Percentiles rank a stretch among this genome's conserved stretches.
Evolutionary conservation across 768 basidiomycete genomes (phyloP).

Genomic region (Lactarius psammicola): DNA sequence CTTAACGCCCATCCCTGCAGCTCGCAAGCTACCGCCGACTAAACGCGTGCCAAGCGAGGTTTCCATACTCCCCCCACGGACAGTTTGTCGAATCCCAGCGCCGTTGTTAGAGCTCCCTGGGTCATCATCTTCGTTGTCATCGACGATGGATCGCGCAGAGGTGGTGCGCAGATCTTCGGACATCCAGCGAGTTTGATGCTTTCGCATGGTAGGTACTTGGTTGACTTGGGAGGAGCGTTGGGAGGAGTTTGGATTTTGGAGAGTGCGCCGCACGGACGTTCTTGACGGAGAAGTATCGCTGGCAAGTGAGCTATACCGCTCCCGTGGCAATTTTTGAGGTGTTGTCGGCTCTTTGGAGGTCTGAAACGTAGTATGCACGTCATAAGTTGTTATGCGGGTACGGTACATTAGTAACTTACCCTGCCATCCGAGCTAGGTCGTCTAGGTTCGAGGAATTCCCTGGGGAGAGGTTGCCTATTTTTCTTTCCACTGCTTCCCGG

Average conservation of each 20-base stretch:
- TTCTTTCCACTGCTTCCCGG: conserved; percentile 40
- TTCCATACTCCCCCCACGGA: conserved; percentile 69
- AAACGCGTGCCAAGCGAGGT: conserved; percentile 60
- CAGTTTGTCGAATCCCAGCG: conserved; percentile 51
- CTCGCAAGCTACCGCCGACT: conserved; percentile 64
- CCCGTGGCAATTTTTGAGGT: conserved; percentile 25
- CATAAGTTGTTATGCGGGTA: conserved; percentile 3
- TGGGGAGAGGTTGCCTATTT: conserved; percentile 51
- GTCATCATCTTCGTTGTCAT: conserved; percentile 33
- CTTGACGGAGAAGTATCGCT: conserved; percentile 26
- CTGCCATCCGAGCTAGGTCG: conserved; percentile 42
- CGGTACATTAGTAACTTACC: conserved; percentile 35
- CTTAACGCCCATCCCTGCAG: conserved; percentile 58
- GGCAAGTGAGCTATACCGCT: conserved; percentile 25
- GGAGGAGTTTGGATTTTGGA: conserved; percentile 30
- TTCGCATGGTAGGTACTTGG: conserved; percentile 46
- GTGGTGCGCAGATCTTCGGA: conserved; percentile 45
- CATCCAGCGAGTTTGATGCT: conserved; percentile 53
- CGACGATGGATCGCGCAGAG: conserved; percentile 29
- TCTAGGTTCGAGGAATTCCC: conserved; percentile 45
- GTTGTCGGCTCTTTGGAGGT: conserved; percentile 27
- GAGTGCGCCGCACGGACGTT: conserved; percentile 23
- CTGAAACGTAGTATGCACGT: background rate
- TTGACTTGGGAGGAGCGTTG: conserved; percentile 35
- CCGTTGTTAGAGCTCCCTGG: conserved; percentile 23